Percentiles rank a stretch among this genome's conserved stretches.
phyloP scores from a whole-genome alignment of 2,329 filamentous ascomycete genomes.

The Aspergillus japonicus region DNA sequence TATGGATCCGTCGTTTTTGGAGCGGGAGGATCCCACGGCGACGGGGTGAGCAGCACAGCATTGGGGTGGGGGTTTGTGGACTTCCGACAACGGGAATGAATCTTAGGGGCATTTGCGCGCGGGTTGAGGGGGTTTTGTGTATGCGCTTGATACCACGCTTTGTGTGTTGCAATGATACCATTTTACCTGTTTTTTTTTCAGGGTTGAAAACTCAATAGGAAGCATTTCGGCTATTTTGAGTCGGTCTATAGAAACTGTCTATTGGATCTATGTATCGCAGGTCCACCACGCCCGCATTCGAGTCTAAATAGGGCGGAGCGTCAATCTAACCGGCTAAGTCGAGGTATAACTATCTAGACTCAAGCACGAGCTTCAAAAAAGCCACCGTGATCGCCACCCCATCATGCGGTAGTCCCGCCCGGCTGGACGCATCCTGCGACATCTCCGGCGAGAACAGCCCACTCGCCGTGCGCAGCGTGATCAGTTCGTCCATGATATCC shows the following conservation, averaged over 20 bases:
- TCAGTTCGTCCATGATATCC: constrained; percentile 67
- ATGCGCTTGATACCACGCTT: not conserved
- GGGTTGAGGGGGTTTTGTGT: not conserved
- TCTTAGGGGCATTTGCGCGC: no score
- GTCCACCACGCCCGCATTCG: no score
- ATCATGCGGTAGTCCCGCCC: constrained; percentile 70
- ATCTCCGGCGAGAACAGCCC: constrained; percentile 70
- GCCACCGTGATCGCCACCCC: constrained; percentile 71
- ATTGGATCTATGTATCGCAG: not conserved
- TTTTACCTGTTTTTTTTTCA: not conserved
- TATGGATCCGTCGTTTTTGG: constrained; percentile 83
- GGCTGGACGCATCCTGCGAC: constrained; percentile 66
- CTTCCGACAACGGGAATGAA: no score
- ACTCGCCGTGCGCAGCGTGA: constrained; percentile 61
- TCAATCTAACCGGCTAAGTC: no score
- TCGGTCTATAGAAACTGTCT: no score
- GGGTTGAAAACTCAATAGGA: not conserved
- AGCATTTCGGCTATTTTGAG: no score
- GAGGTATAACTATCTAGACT: constrained; percentile 33
- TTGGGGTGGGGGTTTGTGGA: no score
- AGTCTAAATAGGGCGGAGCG: not conserved
- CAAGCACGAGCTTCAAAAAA: constrained; percentile 74
- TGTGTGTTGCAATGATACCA: not conserved
- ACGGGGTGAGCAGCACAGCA: constrained; percentile 13
- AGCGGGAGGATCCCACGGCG: constrained; percentile 59